Evolutionary conservation across 805 yeast species (phyloP), one percentile per base, ranked within the genome.

Genomic region (Clavispora vitiphila): DNA sequence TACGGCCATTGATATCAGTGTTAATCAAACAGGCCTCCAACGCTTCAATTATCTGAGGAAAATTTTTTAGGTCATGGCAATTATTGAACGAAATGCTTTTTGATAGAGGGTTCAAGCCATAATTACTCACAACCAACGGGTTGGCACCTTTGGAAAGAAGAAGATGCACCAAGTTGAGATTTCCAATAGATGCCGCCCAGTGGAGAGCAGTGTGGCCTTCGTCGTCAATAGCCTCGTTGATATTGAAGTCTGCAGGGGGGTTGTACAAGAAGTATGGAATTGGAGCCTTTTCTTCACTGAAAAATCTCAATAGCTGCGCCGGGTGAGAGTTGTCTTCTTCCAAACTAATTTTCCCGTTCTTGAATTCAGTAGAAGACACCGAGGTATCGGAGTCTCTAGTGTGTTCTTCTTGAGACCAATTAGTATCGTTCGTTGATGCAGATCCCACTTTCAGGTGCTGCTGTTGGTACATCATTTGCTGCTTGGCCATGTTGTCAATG

Each of bases 111-210:
- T 89, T 90, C 57, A 90, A 87, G 0, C 96, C 96, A 35, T 75
- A 65, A 47, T 66, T 74, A 45, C 80, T 74, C 42, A 78, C 75
- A 20, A 62, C 71, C 34, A 69, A 54, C 14, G 74, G 68, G 62
- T 81, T 77, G 2, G 96, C 93, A 4, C 96, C 95, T 30, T 83
- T 78, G 22, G 80, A 71, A 23, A 87, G 64, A 32, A 93, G 71
- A 11, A 89, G 76, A 50, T 84, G 93, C 42, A 87, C 81, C 64
- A 90, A 80, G 36, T 75, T 76, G 25, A 83, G 64, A 58, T 83
- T 86, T 3, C 98, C 99, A 77, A 93, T 88, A 1, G 98, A 85
- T 46, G 97, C 88, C 0, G 98, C 96, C 97, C 98, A 93, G 63
- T 93, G 99, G 51, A 93, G 80, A 2, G 96, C 84, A 0, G 96